phyloP scores from a whole-genome alignment of 75 land plant species.

The Larix kaempferi region DNA sequence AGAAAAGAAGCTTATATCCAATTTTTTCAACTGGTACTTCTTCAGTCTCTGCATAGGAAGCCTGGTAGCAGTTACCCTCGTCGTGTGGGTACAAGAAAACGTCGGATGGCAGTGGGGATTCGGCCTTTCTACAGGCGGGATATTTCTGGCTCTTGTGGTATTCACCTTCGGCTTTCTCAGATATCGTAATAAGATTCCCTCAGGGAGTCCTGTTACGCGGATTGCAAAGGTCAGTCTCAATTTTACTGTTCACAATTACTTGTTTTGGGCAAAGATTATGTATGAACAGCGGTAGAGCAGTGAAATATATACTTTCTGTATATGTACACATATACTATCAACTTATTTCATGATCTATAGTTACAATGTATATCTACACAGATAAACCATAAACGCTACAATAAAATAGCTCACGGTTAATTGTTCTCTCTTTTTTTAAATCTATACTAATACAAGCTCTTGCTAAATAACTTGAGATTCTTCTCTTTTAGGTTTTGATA shows the following conservation, averaged over 20 bases:
- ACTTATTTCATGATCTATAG: not conserved
- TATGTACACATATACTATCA: not conserved
- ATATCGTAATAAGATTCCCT: slow-evolving; percentile 72
- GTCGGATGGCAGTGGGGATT: slow-evolving; percentile 86
- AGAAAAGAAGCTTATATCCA: slow-evolving; percentile 62
- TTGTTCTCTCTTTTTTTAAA: no score
- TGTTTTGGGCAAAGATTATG: not conserved
- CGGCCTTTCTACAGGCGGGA: slow-evolving; percentile 49
- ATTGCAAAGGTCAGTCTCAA: slow-evolving; percentile 46
- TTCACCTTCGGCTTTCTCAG: slow-evolving; percentile 56
- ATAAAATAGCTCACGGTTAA: no score
- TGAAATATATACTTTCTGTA: no score
- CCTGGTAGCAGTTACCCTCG: slow-evolving; percentile 62
- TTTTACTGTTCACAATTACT: not conserved
- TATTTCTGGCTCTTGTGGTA: slow-evolving; percentile 58
- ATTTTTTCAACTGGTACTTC: slow-evolving; percentile 87
- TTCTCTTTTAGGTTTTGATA: not conserved
- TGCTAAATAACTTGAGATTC: not conserved
- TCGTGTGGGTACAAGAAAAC: slow-evolving; percentile 82
- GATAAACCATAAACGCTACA: no score
- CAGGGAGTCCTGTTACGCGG: slow-evolving; percentile 90
- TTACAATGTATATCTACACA: no score
- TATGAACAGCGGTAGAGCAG: no score
- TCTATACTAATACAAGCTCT: no score
- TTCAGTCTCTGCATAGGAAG: slow-evolving; percentile 68